phyloP scores from a whole-genome alignment of 2,329 filamentous ascomycete genomes.

The Aspergillus costaricaensis region DNA sequence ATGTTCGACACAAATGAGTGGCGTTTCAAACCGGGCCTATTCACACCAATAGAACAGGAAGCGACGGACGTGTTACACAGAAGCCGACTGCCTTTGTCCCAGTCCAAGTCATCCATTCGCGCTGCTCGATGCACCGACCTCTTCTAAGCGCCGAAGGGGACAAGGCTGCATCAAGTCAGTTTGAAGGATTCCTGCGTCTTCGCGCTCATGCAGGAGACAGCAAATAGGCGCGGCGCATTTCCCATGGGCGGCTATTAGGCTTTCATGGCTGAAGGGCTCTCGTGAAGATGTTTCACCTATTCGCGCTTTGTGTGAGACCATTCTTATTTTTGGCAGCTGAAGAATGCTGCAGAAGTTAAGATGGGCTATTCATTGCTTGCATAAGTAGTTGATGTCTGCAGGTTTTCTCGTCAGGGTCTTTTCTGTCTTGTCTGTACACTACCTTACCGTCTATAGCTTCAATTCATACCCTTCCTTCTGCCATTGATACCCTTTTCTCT shows the following conservation, averaged over 20 bases:
- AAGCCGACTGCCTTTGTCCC: background rate
- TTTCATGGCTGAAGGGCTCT: background rate
- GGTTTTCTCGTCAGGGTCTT: background rate
- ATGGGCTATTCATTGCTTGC: background rate
- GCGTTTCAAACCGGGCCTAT: background rate
- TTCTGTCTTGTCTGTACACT: background rate
- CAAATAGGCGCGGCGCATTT: slow-evolving; percentile 2
- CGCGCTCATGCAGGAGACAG: slow-evolving; percentile 2
- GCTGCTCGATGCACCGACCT: background rate
- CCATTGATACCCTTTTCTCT: background rate
- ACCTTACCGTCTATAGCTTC: background rate
- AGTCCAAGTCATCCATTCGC: background rate
- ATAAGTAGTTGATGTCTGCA: slow-evolving; percentile 4
- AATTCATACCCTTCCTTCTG: slow-evolving; percentile 4
- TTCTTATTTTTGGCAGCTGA: slow-evolving; percentile 5
- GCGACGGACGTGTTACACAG: background rate
- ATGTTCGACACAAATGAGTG: too few species aligned
- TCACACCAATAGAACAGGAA: background rate
- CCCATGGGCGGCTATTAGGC: slow-evolving; percentile 1
- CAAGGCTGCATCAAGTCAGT: background rate
- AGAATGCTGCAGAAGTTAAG: background rate
- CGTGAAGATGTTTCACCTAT: background rate
- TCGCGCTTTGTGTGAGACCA: background rate
- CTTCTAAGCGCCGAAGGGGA: slow-evolving; percentile 4
- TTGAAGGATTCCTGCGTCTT: background rate